Evolutionary conservation across 2,329 filamentous ascomycete species (phyloP), one percentile per base, ranked within the genome.

Genomic region (Lachnellula occidentalis): DNA sequence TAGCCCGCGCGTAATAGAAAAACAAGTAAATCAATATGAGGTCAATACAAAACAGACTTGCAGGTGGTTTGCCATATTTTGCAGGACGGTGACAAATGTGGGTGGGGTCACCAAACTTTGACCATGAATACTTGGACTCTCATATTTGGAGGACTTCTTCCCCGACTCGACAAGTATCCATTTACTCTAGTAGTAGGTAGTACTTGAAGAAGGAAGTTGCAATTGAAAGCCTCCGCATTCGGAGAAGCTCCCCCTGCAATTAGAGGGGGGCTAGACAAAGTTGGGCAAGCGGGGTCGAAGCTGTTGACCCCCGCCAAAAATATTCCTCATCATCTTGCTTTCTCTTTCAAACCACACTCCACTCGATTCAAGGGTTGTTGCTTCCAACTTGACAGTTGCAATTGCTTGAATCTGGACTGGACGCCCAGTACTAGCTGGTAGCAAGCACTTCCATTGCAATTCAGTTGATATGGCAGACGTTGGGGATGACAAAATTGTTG

Each of bases 381-480:
- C 34, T 36, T 17, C 34, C 34, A n/a, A 34, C 22, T 22, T 24
- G 11, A 42, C 31, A 22, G 4, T 9, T 8, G 15, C 21, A 42
- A 45, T 37, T 15, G n/a, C 17, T 31, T 43, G 48, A 50, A 24
- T 36, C 21, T n/a, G 24, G 21, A 21, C 36, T 51, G 31, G 45
- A 42, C 47, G 27, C 47, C 42, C 47, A 39, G 45, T 37, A 36
- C 53, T 58, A 55, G 57, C 66, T 67, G 59, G 41, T 62, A 59
- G 65, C 63, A 68, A 57, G 63, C 66, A 54, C 61, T 58, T 58
- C 66, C 66, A 68, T 68, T 67, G 65, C 64, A 55, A 56, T 48
- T 55, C 47, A 63, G 66, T 59, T 45, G 59, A 53, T 53, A 68
- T 67, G 65, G 58, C 56, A 50, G 59, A 60, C 45, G 47, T 53